These are phyloP conservation scores for Epicoccum sorghinum DNA, from an alignment of 2,329 filamentous ascomycete species.

Conservation along the genomic window DNA sequence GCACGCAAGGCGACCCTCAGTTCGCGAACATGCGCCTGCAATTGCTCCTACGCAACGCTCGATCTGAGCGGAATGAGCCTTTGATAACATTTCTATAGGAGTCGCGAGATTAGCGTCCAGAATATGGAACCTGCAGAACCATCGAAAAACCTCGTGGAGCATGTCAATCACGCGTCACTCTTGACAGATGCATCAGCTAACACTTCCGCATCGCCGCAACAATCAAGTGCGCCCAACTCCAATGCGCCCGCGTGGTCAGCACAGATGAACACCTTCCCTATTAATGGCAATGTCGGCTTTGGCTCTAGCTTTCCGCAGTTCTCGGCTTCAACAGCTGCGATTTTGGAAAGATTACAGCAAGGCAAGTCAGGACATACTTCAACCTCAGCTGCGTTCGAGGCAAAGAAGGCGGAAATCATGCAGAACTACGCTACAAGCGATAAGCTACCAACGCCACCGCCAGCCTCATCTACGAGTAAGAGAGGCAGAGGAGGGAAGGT, in stretches of 20 bases:
- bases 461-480: slow-evolving; percentile 36
- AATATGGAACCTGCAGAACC: slow-evolving; percentile 29
- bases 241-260: slow-evolving; percentile 35
- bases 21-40: slow-evolving; percentile 4
- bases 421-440: slow-evolving; percentile 54
- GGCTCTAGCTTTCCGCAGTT: slow-evolving; percentile 38
- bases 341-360: slow-evolving; percentile 48
- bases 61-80: slow-evolving; percentile 3
- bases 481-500: slow-evolving; percentile 44
- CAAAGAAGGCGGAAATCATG: slow-evolving; percentile 54
- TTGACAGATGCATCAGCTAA: slow-evolving; percentile 23
- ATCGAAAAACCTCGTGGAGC: slow-evolving; percentile 10
- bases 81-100: slow-evolving; percentile 13
- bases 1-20: slow-evolving; percentile 11
- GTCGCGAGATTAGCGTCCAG: slow-evolving; percentile 18
- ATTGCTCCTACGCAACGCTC: slow-evolving; percentile 14
- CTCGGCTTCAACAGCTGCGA: slow-evolving; percentile 50
- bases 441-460: slow-evolving; percentile 48
- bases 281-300: slow-evolving; percentile 1
- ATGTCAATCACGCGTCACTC: slow-evolving; percentile 29
- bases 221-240: slow-evolving; percentile 28
- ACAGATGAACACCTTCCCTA: slow-evolving; percentile 33
- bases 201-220: slow-evolving; percentile 30
- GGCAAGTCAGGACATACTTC: slow-evolving; percentile 41
- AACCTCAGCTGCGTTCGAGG: slow-evolving; percentile 52